Conservation (phyloP, 768 basidiomycete genomes). For the Hygrocybe punicea region DNA sequence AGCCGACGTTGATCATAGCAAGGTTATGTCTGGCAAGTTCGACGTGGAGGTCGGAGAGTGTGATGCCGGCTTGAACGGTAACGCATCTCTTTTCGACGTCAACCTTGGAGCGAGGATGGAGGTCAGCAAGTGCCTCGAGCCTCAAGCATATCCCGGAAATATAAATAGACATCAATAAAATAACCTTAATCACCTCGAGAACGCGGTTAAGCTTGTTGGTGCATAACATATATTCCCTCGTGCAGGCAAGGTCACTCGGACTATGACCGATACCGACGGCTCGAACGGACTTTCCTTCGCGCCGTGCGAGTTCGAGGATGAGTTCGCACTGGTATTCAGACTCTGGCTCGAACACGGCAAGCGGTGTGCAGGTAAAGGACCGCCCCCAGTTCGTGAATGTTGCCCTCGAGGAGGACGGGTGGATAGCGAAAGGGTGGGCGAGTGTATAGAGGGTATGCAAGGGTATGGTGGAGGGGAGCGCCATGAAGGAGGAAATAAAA, state of each 20-base stretch:
- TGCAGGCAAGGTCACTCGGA: slow-evolving; percentile 92
- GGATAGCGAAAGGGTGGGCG: slow-evolving; percentile 54
- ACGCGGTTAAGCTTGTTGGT: slow-evolving; percentile 70
- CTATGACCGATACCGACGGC: slow-evolving; percentile 90
- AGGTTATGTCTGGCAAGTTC: slow-evolving; percentile 63
- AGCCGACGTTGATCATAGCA: slow-evolving; percentile 90
- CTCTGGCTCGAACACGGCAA: slow-evolving; percentile 72
- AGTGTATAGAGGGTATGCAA: slow-evolving; percentile 48
- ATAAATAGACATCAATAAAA: not conserved
- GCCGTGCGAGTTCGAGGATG: slow-evolving; percentile 75
- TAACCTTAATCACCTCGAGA: slow-evolving; percentile 61
- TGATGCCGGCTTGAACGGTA: slow-evolving; percentile 74
- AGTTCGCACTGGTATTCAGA: slow-evolving; percentile 64
- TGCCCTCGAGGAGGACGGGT: slow-evolving; percentile 36
- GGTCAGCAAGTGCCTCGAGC: slow-evolving; percentile 4
- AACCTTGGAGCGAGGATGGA: slow-evolving; percentile 47
- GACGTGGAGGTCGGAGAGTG: slow-evolving; percentile 67
- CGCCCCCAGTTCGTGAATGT: slow-evolving; percentile 84
- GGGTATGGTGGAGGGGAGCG: slow-evolving; percentile 36
- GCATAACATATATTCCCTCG: slow-evolving; percentile 78
- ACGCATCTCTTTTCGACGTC: slow-evolving; percentile 64
- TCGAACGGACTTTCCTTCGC: slow-evolving; percentile 67
- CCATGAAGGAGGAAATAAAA: slow-evolving; percentile 31
- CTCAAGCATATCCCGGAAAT: not conserved
- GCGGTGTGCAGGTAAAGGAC: slow-evolving; percentile 69